Base-by-base conservation (phyloP, 768 basidiomycete species). In the Panaeolus cyanescens region DNA sequence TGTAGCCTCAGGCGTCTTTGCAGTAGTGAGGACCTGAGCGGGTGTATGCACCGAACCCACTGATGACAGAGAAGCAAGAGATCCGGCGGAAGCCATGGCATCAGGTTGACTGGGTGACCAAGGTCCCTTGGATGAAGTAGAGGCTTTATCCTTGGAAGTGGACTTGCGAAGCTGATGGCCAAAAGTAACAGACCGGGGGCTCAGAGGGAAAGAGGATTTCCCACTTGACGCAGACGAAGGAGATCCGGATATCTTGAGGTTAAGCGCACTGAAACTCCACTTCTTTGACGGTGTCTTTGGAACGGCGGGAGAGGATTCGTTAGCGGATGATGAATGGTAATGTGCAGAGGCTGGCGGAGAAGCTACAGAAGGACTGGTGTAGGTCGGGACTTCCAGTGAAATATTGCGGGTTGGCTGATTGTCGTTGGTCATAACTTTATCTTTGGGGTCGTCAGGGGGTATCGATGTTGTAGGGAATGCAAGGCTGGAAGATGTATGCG, bases 271-370 rank as follows among this genome's bases (percentile, higher is more conserved):
- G 72, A 96, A 91, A 71, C 93, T 95, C 94, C 94, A 96, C 74
- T 96, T 96, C 83, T 95, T 95, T n/a, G 91, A 93, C 32, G 93
- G 93, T 2, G 91, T 91, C 77, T 91, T 92, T 56, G 82, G 77
- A 40, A 82, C 77, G 15, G 77, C 69, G 37, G 87, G 80, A 13
- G 69, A 65, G 59, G 81, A 75, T 60, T 85, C 82, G 31, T 79
- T 76, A 66, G 71, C 75, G 64, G 76, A 79, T 69, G 65, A 71
- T 69, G 71, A 73, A 40, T 70, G 66, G 60, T 76, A 74, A 56
- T 80, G 79, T 57, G 76, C 73, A 32, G 79, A 67, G 28, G 69
- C 55, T 22, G 63, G 55, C 34, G 75, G 69, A 42, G 75, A 68
- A 32, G 71, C 68, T 32, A 68, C 65, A 20, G 67, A 59, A 68